Evolutionary conservation across 1,284 basidiomycete genomes (phyloP).

Genomic region (Tylopilus sp.): DNA sequence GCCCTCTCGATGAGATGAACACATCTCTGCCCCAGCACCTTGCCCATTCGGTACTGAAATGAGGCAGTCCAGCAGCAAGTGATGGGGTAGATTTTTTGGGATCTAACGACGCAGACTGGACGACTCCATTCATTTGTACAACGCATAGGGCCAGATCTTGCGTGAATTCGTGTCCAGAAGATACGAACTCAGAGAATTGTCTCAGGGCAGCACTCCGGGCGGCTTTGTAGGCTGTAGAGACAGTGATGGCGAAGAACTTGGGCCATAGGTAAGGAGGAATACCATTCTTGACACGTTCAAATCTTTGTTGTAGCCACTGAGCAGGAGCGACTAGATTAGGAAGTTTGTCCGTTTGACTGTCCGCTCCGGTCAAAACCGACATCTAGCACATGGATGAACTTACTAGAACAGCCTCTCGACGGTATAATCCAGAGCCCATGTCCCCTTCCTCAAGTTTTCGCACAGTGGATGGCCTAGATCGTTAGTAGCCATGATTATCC

Average conservation of each 20-base stretch:
- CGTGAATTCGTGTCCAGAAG: conserved; percentile 82
- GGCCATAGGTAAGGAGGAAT: conserved; percentile 86
- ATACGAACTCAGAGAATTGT: conserved; percentile 82
- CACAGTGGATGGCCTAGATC: conserved; percentile 91
- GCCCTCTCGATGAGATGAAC: conserved; percentile 87
- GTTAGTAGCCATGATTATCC: conserved; percentile 80
- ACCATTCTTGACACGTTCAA: conserved; percentile 70
- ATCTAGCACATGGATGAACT: conserved; percentile 30
- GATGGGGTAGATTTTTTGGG: conserved; percentile 69
- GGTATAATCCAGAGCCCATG: conserved; percentile 89
- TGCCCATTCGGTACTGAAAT: conserved; percentile 89
- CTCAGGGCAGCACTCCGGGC: conserved; percentile 77
- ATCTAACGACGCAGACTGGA: conserved; percentile 83
- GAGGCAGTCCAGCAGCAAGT: conserved; percentile 91
- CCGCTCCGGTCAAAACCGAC: conserved; percentile 6
- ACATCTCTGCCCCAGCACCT: conserved; percentile 97
- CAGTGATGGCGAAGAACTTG: conserved; percentile 88
- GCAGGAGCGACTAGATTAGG: conserved; percentile 70
- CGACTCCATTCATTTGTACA: conserved; percentile 89
- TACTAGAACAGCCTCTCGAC: conserved; percentile 68
- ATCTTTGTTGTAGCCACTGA: conserved; percentile 80
- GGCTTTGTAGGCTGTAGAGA: conserved; percentile 89
- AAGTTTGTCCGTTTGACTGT: conserved; percentile 63
- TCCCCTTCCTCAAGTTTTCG: conserved; percentile 78
- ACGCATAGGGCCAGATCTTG: conserved; percentile 84